These are phyloP conservation scores for Calonectria pteridis DNA, from an alignment of 2,329 filamentous ascomycete genomes.

Conservation along the genomic window DNA sequence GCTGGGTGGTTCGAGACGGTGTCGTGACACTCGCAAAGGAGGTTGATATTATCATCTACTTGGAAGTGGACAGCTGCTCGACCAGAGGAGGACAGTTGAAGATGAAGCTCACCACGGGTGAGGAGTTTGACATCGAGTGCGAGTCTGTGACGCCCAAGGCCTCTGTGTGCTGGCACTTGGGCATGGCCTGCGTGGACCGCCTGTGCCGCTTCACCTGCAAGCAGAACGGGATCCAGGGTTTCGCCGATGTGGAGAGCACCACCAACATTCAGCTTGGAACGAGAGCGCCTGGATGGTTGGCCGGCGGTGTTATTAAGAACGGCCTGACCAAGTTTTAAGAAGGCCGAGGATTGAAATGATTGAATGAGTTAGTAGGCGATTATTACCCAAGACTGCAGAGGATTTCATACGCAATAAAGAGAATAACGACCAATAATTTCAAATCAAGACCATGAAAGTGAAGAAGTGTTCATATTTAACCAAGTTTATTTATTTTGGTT, in stretches of 20 bases:
- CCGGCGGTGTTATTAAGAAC: conserved; percentile 6
- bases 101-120: background rate
- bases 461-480: background rate
- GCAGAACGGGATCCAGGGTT: conserved; percentile 1
- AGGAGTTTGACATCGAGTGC: conserved; percentile 6
- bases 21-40: background rate
- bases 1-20: conserved; percentile 12
- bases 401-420: background rate
- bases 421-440: background rate
- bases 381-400: background rate
- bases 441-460: background rate
- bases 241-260: conserved; percentile 7
- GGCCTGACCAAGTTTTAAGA: conserved; percentile 4
- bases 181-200: conserved; percentile 11
- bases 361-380: background rate
- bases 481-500: background rate
- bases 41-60: background rate
- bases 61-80: conserved; percentile 4
- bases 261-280: background rate
- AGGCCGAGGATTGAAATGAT: too few species aligned
- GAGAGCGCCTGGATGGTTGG: background rate
- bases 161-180: background rate
- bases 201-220: conserved; percentile 4
- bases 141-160: background rate
- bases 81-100: background rate